phyloP scores from a whole-genome alignment of 2,329 filamentous ascomycete genomes.

The Coleophoma crateriformis region DNA sequence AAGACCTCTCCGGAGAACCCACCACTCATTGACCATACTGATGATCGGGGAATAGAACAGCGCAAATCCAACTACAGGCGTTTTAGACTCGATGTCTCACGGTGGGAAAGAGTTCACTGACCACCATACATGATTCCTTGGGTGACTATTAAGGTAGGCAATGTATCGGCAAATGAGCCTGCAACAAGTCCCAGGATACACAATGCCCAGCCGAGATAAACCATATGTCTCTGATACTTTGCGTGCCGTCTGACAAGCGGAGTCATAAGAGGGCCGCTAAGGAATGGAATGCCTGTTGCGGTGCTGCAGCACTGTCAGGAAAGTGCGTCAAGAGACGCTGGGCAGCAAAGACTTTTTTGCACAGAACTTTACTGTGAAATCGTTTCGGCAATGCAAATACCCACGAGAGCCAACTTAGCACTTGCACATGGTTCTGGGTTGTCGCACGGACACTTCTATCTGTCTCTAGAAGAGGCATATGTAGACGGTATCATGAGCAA shows the following conservation, averaged over 20 bases:
- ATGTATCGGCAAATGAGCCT: constrained; percentile 47
- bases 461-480: too few relatives aligned
- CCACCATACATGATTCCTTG: constrained; percentile 56
- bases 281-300: constrained; percentile 25
- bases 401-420: too few relatives aligned
- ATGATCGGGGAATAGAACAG: constrained; percentile 51
- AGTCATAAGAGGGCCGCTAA: constrained; percentile 28
- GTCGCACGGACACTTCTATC: too few relatives aligned
- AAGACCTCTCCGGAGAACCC: constrained; percentile 49
- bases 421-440: too few relatives aligned
- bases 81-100: not conserved
- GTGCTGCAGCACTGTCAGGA: too few relatives aligned
- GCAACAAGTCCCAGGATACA: constrained; percentile 31
- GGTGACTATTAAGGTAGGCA: constrained; percentile 49
- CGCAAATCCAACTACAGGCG: constrained; percentile 39
- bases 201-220: constrained; percentile 33
- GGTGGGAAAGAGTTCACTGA: not conserved
- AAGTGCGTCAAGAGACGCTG: too few relatives aligned
- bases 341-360: too few relatives aligned
- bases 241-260: constrained; percentile 28
- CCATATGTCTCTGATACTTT: constrained; percentile 28
- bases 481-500: too few relatives aligned
- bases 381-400: too few relatives aligned
- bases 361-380: too few relatives aligned
- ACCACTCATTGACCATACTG: constrained; percentile 58